A percentile compares a stretch with the other conserved stretches of the same genome.
These are phyloP conservation scores for Maudiozyma humilis DNA, from an alignment of 1,139 yeast species.

Conservation along the genomic window DNA sequence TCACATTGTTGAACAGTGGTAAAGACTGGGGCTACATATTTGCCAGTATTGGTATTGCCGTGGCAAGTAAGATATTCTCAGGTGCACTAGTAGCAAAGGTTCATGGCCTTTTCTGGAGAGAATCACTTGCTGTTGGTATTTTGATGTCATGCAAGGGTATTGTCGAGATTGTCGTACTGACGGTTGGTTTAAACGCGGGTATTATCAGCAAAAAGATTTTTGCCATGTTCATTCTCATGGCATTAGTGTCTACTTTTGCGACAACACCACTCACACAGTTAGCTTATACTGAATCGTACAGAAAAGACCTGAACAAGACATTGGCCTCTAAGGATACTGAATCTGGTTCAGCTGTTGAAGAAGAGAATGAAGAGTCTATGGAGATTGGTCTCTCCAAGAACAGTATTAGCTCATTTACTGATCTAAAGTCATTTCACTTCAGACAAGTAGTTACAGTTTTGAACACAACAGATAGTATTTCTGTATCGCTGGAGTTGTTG, in stretches of 20 bases:
- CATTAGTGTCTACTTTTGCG: constrained; percentile 60
- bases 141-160: constrained; percentile 85
- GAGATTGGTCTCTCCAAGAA: background rate
- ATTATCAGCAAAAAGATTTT: constrained; percentile 57
- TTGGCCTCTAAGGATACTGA: constrained; percentile 28
- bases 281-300: constrained; percentile 52
- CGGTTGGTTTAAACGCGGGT: constrained; percentile 62
- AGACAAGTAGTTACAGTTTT: constrained; percentile 18
- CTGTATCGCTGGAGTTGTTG: constrained; percentile 24
- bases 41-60: constrained; percentile 57
- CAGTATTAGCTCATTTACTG: constrained; percentile 26
- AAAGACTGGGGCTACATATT: constrained; percentile 70
- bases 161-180: constrained; percentile 70
- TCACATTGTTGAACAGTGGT: constrained; percentile 55
- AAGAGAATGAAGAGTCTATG: constrained; percentile 8
- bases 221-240: constrained; percentile 78
- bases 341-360: constrained; percentile 6
- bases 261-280: constrained; percentile 64
- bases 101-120: constrained; percentile 60
- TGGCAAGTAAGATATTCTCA: constrained; percentile 57
- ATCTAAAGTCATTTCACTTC: constrained; percentile 24
- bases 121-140: constrained; percentile 67
- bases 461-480: constrained; percentile 24
- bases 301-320: constrained; percentile 40
- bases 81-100: constrained; percentile 57